These are phyloP conservation scores for Thinopyrum elongatum DNA, from an alignment of 176 grass and related monocot species.

Conservation along the genomic window DNA sequence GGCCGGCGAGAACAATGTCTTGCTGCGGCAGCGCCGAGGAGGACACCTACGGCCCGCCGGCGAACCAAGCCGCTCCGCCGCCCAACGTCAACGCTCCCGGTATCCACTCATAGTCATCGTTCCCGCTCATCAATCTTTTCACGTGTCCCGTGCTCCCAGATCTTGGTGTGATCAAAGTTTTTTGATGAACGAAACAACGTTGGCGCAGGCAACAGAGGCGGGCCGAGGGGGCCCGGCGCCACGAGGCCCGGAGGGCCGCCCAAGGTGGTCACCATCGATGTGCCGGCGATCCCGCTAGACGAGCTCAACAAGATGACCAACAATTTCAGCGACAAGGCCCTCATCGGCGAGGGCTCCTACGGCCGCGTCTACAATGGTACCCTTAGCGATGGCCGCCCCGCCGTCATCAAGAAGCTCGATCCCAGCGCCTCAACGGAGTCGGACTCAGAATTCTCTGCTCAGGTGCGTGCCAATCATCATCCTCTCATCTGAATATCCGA, in stretches of 20 bases:
- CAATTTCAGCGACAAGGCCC: conserved; percentile 64
- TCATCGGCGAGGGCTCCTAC: conserved; percentile 82
- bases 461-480: conserved; percentile 31
- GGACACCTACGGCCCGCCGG: conserved; percentile 77
- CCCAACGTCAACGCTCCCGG: conserved; percentile 69
- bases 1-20: conserved; percentile 56
- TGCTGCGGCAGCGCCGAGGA: conserved; percentile 86
- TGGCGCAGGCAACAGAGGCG: conserved; percentile 54
- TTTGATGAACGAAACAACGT: background rate
- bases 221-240: conserved; percentile 51
- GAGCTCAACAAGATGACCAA: conserved; percentile 67
- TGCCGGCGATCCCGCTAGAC: conserved; percentile 55
- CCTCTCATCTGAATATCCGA: background rate
- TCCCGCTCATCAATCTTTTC: background rate
- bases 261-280: conserved; percentile 70
- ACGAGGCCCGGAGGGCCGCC: conserved; percentile 45
- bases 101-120: conserved; percentile 23
- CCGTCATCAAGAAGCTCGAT: conserved; percentile 83
- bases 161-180: background rate
- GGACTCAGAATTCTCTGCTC: conserved; percentile 66
- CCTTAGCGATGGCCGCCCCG: conserved; percentile 54
- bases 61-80: conserved; percentile 64
- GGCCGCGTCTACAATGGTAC: conserved; percentile 77
- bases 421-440: conserved; percentile 67
- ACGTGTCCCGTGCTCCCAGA: too few species aligned